Percentiles rank a stretch among this genome's conserved stretches.
These are phyloP conservation scores for Thielaviopsis punctulata DNA, from an alignment of 2,329 filamentous ascomycete species.

Conservation along the genomic window DNA sequence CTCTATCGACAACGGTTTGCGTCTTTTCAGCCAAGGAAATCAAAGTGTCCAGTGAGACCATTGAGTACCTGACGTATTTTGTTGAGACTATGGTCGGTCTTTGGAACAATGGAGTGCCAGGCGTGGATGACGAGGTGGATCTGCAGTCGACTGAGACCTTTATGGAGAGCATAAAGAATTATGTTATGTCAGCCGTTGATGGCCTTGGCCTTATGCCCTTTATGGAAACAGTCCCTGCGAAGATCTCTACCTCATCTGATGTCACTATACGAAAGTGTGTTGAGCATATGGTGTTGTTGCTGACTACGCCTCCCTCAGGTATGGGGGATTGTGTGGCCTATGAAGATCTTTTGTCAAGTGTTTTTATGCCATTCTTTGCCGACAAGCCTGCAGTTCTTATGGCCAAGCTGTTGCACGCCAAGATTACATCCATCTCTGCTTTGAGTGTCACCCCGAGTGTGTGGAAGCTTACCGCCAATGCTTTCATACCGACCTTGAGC, in stretches of 20 bases:
- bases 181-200: conserved; percentile 30
- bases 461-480: conserved; percentile 3
- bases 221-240: conserved; percentile 39
- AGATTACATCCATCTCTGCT: neutral
- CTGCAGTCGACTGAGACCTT: conserved; percentile 30
- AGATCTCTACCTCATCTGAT: conserved; percentile 23
- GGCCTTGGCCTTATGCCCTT: conserved; percentile 43
- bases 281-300: conserved; percentile 45
- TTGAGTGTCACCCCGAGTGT: neutral
- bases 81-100: conserved; percentile 4
- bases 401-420: neutral
- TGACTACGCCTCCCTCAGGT: conserved; percentile 33
- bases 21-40: conserved; percentile 49
- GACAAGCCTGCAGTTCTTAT: conserved; percentile 22
- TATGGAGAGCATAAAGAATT: conserved; percentile 34
- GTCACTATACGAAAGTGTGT: neutral
- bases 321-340: conserved; percentile 29
- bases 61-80: conserved; percentile 42
- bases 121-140: conserved; percentile 33
- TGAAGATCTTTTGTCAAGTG: conserved; percentile 28
- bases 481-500: conserved; percentile 1
- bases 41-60: conserved; percentile 69
- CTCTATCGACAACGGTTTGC: conserved; percentile 5
- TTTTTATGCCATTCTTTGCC: conserved; percentile 42
- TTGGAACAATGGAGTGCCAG: conserved; percentile 30